These are phyloP conservation scores for Wickerhamiella parazyma DNA, from an alignment of 805 yeast species.

Conservation along the genomic window DNA sequence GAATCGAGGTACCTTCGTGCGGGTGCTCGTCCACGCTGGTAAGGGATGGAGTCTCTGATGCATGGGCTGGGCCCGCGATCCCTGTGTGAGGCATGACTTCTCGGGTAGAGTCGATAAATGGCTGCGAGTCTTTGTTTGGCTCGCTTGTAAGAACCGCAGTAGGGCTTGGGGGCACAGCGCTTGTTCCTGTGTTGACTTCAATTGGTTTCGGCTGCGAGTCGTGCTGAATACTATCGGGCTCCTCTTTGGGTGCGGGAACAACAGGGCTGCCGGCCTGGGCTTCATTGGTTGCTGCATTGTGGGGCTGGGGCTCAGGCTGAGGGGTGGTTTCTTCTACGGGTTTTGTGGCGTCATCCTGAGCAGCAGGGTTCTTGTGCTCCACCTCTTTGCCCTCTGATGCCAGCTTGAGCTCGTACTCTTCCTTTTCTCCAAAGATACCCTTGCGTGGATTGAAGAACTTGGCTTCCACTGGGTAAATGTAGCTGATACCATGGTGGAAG, in stretches of 20 bases:
- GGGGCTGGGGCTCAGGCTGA: too few relatives aligned
- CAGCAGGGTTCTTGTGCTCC: not conserved
- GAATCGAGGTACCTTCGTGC: not conserved
- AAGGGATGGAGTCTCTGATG: not conserved
- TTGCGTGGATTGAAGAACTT: conserved; percentile 8
- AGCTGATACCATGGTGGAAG: conserved; percentile 6
- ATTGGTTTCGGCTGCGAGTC: too few relatives aligned
- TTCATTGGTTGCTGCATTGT: too few relatives aligned
- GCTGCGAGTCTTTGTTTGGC: not conserved
- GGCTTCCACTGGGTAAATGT: conserved; percentile 5
- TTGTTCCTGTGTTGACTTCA: too few relatives aligned
- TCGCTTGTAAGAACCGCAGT: not conserved
- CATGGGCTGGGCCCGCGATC: not conserved
- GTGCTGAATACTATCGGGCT: too few relatives aligned
- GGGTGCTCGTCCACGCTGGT: not conserved
- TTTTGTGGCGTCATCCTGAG: not conserved
- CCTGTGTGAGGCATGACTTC: not conserved
- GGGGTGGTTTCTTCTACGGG: not conserved
- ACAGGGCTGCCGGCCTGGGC: too few relatives aligned
- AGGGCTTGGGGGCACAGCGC: not conserved
- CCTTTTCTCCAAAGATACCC: conserved; percentile 5
- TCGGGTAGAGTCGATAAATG: not conserved
- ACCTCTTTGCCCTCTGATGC: conserved; percentile 5
- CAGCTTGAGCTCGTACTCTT: not conserved
- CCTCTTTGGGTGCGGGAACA: too few relatives aligned